These are phyloP conservation scores for Harringtonia aguacate DNA, from an alignment of 2,329 filamentous ascomycete genomes.

Conservation along the genomic window DNA sequence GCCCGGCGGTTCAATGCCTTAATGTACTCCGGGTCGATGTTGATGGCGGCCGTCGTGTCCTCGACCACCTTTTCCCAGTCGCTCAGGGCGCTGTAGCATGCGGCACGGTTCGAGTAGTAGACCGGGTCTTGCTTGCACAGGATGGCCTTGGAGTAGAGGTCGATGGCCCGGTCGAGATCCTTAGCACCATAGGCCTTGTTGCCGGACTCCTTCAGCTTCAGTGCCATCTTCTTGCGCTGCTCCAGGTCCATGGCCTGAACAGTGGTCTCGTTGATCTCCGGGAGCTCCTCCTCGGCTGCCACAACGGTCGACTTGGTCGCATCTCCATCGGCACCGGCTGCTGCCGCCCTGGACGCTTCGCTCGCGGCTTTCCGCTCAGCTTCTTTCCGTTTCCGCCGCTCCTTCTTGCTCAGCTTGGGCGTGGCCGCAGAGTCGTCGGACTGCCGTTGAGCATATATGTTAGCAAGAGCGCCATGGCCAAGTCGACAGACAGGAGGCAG, in stretches of 20 bases:
- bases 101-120: slow-evolving; percentile 97
- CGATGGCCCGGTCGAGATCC: slow-evolving; percentile 87
- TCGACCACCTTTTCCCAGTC: slow-evolving; percentile 96
- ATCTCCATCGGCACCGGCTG: slow-evolving; percentile 15
- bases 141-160: slow-evolving; percentile 91
- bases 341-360: slow-evolving; percentile 43
- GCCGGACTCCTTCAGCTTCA: slow-evolving; percentile 85
- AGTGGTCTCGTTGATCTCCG: slow-evolving; percentile 51
- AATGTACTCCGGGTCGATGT: slow-evolving; percentile 89
- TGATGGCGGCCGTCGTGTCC: slow-evolving; percentile 90
- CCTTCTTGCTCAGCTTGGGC: slow-evolving; percentile 80
- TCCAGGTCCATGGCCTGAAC: slow-evolving; percentile 42
- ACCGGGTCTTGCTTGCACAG: slow-evolving; percentile 95
- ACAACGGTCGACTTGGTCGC: slow-evolving; percentile 33
- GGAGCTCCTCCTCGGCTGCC: slow-evolving; percentile 51
- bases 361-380: slow-evolving; percentile 41
- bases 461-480: not conserved
- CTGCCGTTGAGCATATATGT: too few relatives aligned
- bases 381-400: slow-evolving; percentile 80
- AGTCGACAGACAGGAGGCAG: not conserved
- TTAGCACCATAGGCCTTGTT: slow-evolving; percentile 95
- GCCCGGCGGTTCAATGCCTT: slow-evolving; percentile 95
- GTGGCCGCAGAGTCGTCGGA: slow-evolving; percentile 36
- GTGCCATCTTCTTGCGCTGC: slow-evolving; percentile 77
- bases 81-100: slow-evolving; percentile 87